Base-by-base conservation (phyloP, 495 filamentous ascomycete genomes). In the Aspergillus haitiensis region DNA sequence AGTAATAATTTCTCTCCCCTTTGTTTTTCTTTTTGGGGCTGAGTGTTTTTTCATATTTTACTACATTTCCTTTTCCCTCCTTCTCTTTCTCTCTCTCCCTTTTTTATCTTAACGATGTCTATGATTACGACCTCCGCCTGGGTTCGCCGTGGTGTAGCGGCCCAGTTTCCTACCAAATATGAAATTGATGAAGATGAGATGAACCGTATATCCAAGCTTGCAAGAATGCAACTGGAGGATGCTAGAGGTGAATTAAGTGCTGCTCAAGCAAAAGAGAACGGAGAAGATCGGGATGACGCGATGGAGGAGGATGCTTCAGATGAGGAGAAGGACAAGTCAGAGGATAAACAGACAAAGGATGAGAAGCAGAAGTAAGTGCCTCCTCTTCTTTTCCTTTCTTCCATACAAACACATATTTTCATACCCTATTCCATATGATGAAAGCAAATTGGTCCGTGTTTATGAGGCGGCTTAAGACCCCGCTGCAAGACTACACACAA, bases 381-480 rank as follows among this genome's bases (percentile, higher is more conserved):
- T 27, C 21, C 1, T 27, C 21, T 27, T 27, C 21, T 27, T 27
- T 27, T 27, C 21, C 21, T 27, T 27, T 27, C 21, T 27, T 27
- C 21, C 21, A 27, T 27, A 27, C 21, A 27, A 27, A 27, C 21
- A 27, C 13, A 40, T 40, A 40, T 40, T 40, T 40, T n/a, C 37
- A 27, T 27, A 3, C 62, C 58, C 63, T 62, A 54, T 58, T 76
- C 73, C 73, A 69, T 62, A 84, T 94, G 91, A 96, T 95, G 91
- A 94, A 82, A 85, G 84, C 67, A 84, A 72, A 87, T 91, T 95
- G 91, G 93, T 96, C 93, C 92, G 92, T 97, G 92, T 96, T 96
- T 83, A 92, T 86, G 90, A 97, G 89, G 88, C 88, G 92, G 87
- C 82, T 91, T 92, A 96, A 96, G 92, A 95, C 89, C 88, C 87